A percentile compares a stretch with the other conserved stretches of the same genome.
phyloP scores from a whole-genome alignment of 1,284 basidiomycete genomes.

The Irpex lacteus region DNA sequence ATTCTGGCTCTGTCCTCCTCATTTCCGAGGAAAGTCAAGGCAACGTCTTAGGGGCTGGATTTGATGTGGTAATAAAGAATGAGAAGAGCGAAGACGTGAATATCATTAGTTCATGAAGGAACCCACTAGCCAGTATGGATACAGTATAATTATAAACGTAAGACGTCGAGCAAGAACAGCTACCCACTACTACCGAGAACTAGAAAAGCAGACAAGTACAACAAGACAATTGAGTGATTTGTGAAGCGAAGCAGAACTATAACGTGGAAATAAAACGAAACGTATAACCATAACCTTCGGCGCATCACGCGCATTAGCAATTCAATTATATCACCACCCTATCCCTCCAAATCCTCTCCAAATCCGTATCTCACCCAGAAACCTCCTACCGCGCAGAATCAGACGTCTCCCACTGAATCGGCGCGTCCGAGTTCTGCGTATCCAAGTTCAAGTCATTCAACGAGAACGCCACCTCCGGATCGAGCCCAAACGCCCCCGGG shows the following conservation, averaged over 20 bases:
- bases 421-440: slow-evolving; percentile 18
- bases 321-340: neutral
- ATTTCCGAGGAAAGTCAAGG: neutral
- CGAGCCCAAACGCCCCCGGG: slow-evolving; percentile 63
- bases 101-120: neutral
- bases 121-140: slow-evolving; percentile 10
- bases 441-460: slow-evolving; percentile 34
- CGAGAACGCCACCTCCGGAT: slow-evolving; percentile 72
- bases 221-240: neutral
- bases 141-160: slow-evolving; percentile 6
- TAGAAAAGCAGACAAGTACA: neutral
- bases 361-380: neutral
- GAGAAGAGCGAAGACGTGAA: neutral
- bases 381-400: neutral
- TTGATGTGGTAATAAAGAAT: neutral
- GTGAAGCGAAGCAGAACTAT: neutral
- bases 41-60: neutral
- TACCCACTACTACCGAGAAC: neutral
- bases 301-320: neutral
- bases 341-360: neutral
- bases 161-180: neutral
- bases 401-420: slow-evolving; percentile 1
- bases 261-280: neutral
- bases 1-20: neutral
- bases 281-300: too few relatives aligned